Base-by-base conservation (phyloP, 2,329 filamentous ascomycete genomes). In the Stagonosporopsis rhizophila region DNA sequence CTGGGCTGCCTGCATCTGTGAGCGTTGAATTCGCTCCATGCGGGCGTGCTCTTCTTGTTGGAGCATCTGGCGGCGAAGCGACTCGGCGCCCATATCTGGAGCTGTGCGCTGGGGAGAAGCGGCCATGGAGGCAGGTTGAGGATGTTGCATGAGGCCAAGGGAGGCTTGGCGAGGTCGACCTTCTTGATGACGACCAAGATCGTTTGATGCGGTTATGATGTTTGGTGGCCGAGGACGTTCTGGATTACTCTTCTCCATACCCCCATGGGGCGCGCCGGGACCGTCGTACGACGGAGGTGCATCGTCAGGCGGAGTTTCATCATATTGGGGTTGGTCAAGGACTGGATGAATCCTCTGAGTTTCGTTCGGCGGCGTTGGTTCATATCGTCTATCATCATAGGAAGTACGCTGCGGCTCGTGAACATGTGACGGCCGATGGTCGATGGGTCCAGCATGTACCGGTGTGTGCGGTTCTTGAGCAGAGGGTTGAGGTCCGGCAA, bases 41-140 rank as follows among this genome's bases (percentile, higher is more conserved):
- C 70, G 69, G 11, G 68, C 67, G n/a, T 68, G 61, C 37, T 75
- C 69, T 59, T 73, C 72, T 58, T 71, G 67, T 30, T 73, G 64
- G 4, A 72, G 62, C 20, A 76, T 66, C 44, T 75, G 72, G 14
- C 65, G 69, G 30, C 71, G 72, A 1, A 76, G 62, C 27, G 69
- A 71, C 37, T 74, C 71, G 47, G 73, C 68, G 17, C 73, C 73
- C 73, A 76, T 76, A 42, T 76, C 71, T 14, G 68, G 68, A 12
- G 64, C 64, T n/a, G 70, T 69, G 42, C 70, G 72, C 32, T 72
- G 67, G 9, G 73, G 73, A 1, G 72, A 74, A n/a, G 73, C 73
- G 17, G 73, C 72, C 73, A 76, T 76, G 6, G 72, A 73, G 7
- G 73, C 71, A n/a, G 73, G 73, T 41, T 75, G 72, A 11, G 73